A percentile compares a stretch with the other conserved stretches of the same genome.
Conservation (phyloP, 306 rosid species). For the Ormosia emarginata region DNA sequence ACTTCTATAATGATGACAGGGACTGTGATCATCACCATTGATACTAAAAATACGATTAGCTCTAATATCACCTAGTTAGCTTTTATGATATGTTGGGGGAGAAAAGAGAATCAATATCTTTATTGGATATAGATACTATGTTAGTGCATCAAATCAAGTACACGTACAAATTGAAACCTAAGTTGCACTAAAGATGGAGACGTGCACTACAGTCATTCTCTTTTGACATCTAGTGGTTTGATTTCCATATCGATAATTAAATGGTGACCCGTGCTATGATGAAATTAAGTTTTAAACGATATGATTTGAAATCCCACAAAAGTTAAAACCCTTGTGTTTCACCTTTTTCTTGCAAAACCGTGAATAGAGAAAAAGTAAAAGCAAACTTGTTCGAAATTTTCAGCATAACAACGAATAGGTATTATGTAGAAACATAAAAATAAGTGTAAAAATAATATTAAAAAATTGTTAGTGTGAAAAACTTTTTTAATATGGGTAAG, state of each 20-base stretch:
- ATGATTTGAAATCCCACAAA: conserved; percentile 34
- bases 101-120: background rate
- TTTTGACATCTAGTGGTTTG: background rate
- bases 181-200: background rate
- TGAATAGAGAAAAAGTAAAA: conserved; percentile 20
- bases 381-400: too few relatives aligned
- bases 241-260: background rate
- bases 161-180: background rate
- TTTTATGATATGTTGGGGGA: background rate
- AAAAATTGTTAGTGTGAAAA: too few relatives aligned
- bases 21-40: background rate
- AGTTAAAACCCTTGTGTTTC: conserved; percentile 17
- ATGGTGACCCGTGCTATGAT: background rate
- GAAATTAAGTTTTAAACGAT: background rate
- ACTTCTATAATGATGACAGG: background rate
- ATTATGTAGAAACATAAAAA: too few relatives aligned
- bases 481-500: too few relatives aligned
- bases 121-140: background rate
- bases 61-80: background rate
- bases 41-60: background rate
- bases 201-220: background rate
- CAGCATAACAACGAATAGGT: too few relatives aligned
- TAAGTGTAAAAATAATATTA: too few relatives aligned
- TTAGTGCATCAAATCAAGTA: background rate
- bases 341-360: conserved; percentile 27